Evolutionary conservation across 140 eudicot species (phyloP), one percentile per base, ranked within the genome.

Genomic region (Bidens hawaiensis): DNA sequence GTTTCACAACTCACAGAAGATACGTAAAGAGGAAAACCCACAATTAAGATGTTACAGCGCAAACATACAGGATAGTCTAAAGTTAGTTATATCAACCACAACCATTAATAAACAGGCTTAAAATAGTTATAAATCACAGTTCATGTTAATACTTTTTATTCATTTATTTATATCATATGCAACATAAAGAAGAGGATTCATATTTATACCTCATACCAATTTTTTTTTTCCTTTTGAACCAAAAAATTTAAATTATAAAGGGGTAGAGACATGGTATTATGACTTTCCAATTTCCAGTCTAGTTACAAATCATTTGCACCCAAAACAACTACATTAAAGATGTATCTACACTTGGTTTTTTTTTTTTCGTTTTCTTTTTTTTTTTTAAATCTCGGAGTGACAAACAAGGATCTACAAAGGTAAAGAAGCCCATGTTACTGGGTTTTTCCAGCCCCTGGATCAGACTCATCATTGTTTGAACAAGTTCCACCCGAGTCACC

Each of bases 401-500:
- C 62, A 28, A 55, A 27, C 41, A 28, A 27, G n/a, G 23, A 28
- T 54, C 41, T 27, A 54, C 23, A 54, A 6, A 4, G 36, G 60
- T 12, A 11, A 13, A 51, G 1, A 24, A 24, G 38, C 19, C 65
- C 70, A 48, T 47, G 26, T 53, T 26, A 67, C 21, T 56, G 49
- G 26, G 8, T 36, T 33, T 46, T 56, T 34, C 70, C 75, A 0
- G 54, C n/a, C 34, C 70, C 70, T 6, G 48, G 25, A 43, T 69
- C 57, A 8, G 76, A 18, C 16, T 67, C 68, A 2, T 72, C 70
- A 5, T 74, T 51, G 13, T 68, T 70, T 11, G 66, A 60, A 71
- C 71, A 55, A 48, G 75, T 58, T 30, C 76, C 76, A 13, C 72
- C 79, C 13, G 75, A 69, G 75, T 68, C 62, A 0, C 41, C 64